These are phyloP conservation scores for Penicillium samsonianum DNA, from an alignment of 495 filamentous ascomycete species.

Conservation along the genomic window DNA sequence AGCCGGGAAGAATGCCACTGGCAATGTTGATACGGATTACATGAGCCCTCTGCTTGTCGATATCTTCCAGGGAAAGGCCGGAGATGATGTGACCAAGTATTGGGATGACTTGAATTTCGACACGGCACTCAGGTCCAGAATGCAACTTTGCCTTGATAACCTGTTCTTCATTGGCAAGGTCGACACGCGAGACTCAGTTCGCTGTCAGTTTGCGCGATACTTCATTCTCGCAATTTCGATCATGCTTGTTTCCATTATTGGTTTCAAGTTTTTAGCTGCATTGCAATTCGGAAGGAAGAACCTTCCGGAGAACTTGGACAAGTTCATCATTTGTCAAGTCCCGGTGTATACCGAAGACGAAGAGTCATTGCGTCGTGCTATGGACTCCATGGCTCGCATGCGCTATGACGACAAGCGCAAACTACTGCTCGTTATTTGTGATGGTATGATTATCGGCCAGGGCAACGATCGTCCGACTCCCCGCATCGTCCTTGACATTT, in stretches of 20 bases:
- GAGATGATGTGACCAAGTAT: conserved; percentile 78
- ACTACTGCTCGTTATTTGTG: conserved; percentile 31
- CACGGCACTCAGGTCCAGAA: conserved; percentile 54
- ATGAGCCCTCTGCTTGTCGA: conserved; percentile 75
- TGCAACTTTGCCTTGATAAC: conserved; percentile 88
- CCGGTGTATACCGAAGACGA: conserved; percentile 98
- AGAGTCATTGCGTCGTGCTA: conserved; percentile 91
- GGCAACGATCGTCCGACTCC: conserved; percentile 96
- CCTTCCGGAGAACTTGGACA: conserved; percentile 92
- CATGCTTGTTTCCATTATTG: conserved; percentile 76
- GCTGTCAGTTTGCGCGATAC: conserved; percentile 87
- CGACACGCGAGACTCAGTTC: conserved; percentile 84
- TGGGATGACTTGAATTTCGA: conserved; percentile 70
- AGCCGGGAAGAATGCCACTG: conserved; percentile 48
- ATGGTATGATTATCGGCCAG: conserved; percentile 93
- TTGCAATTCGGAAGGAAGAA: conserved; percentile 92
- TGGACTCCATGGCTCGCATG: conserved; percentile 96
- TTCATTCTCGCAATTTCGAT: conserved; percentile 88
- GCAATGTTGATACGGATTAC: conserved; percentile 67
- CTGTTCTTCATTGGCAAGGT: conserved; percentile 93
- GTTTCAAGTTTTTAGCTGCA: conserved; percentile 95
- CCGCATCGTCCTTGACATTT: conserved; percentile 93
- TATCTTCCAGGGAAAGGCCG: conserved; percentile 75
- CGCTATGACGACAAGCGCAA: conserved; percentile 86
- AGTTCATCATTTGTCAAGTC: conserved; percentile 97